phyloP scores from a whole-genome alignment of 2,329 filamentous ascomycete genomes.

The Cladosporium phlei region DNA sequence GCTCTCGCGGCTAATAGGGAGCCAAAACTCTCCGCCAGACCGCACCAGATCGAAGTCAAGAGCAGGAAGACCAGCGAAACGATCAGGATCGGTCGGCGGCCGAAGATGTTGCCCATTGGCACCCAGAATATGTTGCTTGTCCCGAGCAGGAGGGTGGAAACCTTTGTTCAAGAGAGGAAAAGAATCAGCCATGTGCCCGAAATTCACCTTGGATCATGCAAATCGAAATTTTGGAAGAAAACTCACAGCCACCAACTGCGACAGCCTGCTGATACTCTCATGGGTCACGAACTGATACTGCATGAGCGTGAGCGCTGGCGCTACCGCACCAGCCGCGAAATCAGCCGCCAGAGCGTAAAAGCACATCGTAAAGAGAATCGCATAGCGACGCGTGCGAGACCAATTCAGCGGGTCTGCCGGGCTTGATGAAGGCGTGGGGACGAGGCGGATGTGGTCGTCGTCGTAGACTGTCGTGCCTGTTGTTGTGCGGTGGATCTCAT shows the following conservation, averaged over 20 bases:
- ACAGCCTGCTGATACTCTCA: conserved; percentile 31
- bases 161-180: not conserved
- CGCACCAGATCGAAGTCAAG: conserved; percentile 38
- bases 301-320: conserved; percentile 35
- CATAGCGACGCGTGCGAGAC: conserved; percentile 33
- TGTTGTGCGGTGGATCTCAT: conserved; percentile 28
- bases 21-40: conserved; percentile 32
- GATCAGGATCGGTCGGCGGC: conserved; percentile 36
- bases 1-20: conserved; percentile 36
- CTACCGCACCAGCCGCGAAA: conserved; percentile 33
- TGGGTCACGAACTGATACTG: conserved; percentile 25
- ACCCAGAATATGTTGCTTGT: conserved; percentile 39
- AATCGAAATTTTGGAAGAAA: too few relatives aligned
- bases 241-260: conserved; percentile 33
- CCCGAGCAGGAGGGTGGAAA: conserved; percentile 32
- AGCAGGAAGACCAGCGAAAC: conserved; percentile 32
- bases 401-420: conserved; percentile 40
- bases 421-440: conserved; percentile 36
- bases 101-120: conserved; percentile 38
- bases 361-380: conserved; percentile 35
- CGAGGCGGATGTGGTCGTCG: conserved; percentile 35
- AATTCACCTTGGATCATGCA: too few relatives aligned
- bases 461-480: conserved; percentile 18
- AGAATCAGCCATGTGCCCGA: not conserved
- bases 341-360: conserved; percentile 36